Conservation (phyloP, 2,329 filamentous ascomycete genomes). For the Leptoxyphium fumago region DNA sequence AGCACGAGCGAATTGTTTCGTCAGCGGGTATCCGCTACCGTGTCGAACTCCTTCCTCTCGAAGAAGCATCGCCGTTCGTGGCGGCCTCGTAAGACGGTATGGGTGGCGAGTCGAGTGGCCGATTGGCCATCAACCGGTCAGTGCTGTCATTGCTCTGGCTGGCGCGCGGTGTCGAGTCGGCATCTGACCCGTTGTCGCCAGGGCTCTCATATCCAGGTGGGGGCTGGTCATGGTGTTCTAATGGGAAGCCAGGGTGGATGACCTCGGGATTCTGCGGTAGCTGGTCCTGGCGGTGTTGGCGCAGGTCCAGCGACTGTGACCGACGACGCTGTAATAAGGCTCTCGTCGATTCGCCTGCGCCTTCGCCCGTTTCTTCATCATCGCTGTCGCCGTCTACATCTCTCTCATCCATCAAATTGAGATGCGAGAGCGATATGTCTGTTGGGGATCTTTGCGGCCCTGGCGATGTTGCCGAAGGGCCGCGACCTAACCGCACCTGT, state of each 20-base stretch:
- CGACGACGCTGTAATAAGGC: slow-evolving; percentile 7
- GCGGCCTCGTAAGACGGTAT: slow-evolving; percentile 76
- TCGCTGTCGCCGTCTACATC: slow-evolving; percentile 25
- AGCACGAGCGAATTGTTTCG: no score
- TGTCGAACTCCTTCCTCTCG: slow-evolving; percentile 14
- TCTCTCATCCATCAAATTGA: slow-evolving; percentile 52
- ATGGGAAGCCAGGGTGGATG: slow-evolving; percentile 13
- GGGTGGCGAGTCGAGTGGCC: slow-evolving; percentile 36
- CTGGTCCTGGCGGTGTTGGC: slow-evolving; percentile 7
- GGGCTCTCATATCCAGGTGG: slow-evolving; percentile 37
- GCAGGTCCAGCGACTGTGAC: slow-evolving; percentile 12
- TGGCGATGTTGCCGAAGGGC: slow-evolving; percentile 58
- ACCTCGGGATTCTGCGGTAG: slow-evolving; percentile 1
- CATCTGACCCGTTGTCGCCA: slow-evolving; percentile 11
- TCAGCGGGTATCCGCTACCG: neutral
- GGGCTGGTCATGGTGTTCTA: slow-evolving; percentile 20
- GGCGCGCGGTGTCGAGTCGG: slow-evolving; percentile 14
- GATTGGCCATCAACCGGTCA: slow-evolving; percentile 5
- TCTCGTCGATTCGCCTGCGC: slow-evolving; percentile 36
- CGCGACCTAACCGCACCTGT: slow-evolving; percentile 54
- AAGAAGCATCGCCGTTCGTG: slow-evolving; percentile 25
- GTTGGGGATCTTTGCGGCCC: slow-evolving; percentile 84
- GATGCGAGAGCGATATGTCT: slow-evolving; percentile 83
- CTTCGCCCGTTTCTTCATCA: slow-evolving; percentile 49
- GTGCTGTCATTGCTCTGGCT: slow-evolving; percentile 7